Percentiles rank a stretch among this genome's conserved stretches.
phyloP scores from a whole-genome alignment of 2,329 filamentous ascomycete genomes.

The Colletotrichum sp. region DNA sequence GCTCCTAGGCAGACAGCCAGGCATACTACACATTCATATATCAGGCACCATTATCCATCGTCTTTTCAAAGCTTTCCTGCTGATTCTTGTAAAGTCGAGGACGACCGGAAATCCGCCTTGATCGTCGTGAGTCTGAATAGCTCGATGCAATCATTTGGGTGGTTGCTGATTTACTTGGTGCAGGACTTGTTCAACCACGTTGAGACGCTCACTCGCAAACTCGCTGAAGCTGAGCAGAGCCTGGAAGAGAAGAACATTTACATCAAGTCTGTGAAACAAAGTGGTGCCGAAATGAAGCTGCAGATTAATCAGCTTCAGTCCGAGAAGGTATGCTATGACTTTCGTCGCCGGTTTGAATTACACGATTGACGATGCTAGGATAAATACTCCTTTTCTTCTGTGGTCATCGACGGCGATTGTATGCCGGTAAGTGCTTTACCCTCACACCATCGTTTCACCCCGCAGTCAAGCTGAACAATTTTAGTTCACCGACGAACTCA shows the following conservation, averaged over 20 bases:
- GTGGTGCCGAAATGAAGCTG: background rate
- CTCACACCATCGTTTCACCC: too few relatives aligned
- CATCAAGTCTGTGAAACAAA: background rate
- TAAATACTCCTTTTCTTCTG: constrained; percentile 32
- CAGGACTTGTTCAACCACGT: constrained; percentile 1
- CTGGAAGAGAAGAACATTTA: background rate
- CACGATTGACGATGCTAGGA: constrained; percentile 12
- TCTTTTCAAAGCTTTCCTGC: rapidly evolving
- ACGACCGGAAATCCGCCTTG: background rate
- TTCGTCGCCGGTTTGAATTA: background rate
- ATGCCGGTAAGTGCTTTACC: constrained; percentile 34
- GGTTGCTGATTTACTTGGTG: too few relatives aligned
- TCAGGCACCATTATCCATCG: background rate
- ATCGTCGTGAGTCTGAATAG: background rate
- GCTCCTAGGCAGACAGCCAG: background rate
- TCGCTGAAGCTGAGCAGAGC: background rate
- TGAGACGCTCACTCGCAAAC: background rate
- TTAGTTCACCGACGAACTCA: constrained; percentile 37
- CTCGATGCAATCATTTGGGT: background rate
- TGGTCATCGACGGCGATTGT: constrained; percentile 43
- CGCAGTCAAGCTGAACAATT: background rate
- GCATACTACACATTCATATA: background rate
- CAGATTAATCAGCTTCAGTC: background rate
- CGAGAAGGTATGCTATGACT: background rate
- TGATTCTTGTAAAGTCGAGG: background rate